Conservation (phyloP, 495 filamentous ascomycete species). For the Xylaria longipes region DNA sequence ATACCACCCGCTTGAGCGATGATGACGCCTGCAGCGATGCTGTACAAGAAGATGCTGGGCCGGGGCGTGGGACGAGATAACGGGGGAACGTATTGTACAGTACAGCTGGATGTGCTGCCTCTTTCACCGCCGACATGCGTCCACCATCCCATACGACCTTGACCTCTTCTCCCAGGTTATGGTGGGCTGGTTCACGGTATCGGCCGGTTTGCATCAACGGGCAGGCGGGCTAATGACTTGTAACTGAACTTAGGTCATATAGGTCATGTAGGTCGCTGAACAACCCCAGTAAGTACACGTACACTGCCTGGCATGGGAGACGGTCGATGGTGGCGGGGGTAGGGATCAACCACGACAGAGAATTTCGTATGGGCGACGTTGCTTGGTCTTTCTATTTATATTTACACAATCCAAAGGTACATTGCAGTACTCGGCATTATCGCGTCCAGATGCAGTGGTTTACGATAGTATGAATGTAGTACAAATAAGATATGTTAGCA, state of each 20-base stretch:
- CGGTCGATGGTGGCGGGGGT: not conserved
- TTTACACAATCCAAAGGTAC: conserved; percentile 10
- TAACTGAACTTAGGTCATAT: not conserved
- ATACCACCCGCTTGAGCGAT: conserved; percentile 14
- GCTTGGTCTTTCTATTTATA: conserved; percentile 11
- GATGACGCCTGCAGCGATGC: conserved; percentile 15
- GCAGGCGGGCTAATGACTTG: conserved; percentile 19
- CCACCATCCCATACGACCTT: conserved; percentile 15
- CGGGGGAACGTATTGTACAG: not conserved
- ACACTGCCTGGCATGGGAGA: not conserved
- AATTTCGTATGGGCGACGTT: not conserved
- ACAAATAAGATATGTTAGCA: conserved; percentile 2
- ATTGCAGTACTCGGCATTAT: not conserved
- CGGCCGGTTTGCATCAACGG: conserved; percentile 22
- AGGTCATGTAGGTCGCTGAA: not conserved
- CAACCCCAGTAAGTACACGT: conserved; percentile 10
- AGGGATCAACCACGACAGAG: not conserved
- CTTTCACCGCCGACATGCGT: conserved; percentile 22
- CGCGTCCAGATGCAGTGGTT: conserved; percentile 2
- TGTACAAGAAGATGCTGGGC: not conserved
- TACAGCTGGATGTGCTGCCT: conserved; percentile 4
- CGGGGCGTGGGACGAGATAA: conserved; percentile 20
- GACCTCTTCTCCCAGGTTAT: not conserved
- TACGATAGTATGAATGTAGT: not conserved
- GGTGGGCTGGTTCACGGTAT: conserved; percentile 21